Base-by-base conservation (phyloP, 2,329 filamentous ascomycete species). In the Ophiostoma triangulosporum region DNA sequence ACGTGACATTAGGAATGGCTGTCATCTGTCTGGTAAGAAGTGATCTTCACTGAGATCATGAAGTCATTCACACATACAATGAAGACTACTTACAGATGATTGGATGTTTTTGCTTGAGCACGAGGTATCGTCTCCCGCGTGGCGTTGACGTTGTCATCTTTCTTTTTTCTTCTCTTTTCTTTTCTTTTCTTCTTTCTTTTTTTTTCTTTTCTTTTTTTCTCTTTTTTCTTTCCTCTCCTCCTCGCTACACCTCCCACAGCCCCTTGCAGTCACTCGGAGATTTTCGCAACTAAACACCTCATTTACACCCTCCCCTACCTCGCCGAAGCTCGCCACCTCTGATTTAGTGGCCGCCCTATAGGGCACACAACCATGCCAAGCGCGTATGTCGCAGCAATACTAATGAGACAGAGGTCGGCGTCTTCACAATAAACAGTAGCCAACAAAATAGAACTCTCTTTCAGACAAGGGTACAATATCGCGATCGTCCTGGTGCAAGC, bases 331-430 rank as follows among this genome's bases (percentile, higher is more conserved):
- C 38, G 38, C 38, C 38, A 15, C 36, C 17, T 52, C 46, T 15
- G 26, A 46, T 27, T 27, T 55, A 57, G 20, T 56, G 57, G 56
- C 36, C 56, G 57, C 57, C 57, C 45, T 58, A 58, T 40, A 52
- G 27, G 56, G 52, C 53, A 52, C 45, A 48, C 50, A 20, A 26
- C 4, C 15, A 14, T 15, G n/a, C 15, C 11, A 20, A n/a, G n/a
- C n/a, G n/a, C n/a, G n/a, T n/a, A n/a, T n/a, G n/a, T n/a, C n/a
- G n/a, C n/a, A n/a, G n/a, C n/a, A n/a, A n/a, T n/a, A n/a, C n/a
- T n/a, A n/a, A n/a, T n/a, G n/a, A n/a, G n/a, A n/a, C n/a, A n/a
- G n/a, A n/a, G n/a, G n/a, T n/a, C n/a, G n/a, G n/a, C n/a, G n/a
- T n/a, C n/a, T n/a, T n/a, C n/a, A n/a, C n/a, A n/a, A n/a, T n/a